Base-by-base conservation (phyloP, 345 rosid species). In the Sisymbrium altissimum region DNA sequence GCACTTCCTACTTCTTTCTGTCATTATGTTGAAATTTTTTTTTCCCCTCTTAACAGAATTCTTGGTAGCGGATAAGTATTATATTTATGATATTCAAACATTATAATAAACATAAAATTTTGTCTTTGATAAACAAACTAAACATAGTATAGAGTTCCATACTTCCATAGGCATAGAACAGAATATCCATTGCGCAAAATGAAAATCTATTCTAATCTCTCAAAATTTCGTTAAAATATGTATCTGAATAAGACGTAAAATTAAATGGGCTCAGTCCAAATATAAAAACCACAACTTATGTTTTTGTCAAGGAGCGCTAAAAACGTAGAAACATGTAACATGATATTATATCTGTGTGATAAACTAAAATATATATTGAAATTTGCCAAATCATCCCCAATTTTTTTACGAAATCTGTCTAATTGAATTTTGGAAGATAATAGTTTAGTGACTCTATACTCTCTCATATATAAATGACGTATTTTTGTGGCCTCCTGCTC, bases 1-100 rank as follows among this genome's bases (percentile, higher is more conserved):
- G 76, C 83, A 66, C 72, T 46, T 70, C 88, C 94, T 82, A 81
- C 84, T 68, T 49, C 44, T 36, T 68, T 49, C 44, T 36, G 33
- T 63, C 56, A 4, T 4, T 49, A 32, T 50, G 23, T 46, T 53
- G 43, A 44, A 50, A 15, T 3, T 6, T 50, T 60, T 10, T 58
- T 2, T 58, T 41, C n/a, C 23, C 30, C 55, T 71, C 39, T 29
- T 30, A 53, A 7, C 23, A 5, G 46, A 58, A 10, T n/a, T 15
- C 7, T 58, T 33, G 27, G 54, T 68, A 27, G 12, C 43, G 18
- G 33, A 21, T 40, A 68, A 27, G 30, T 68, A 53, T 35, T n/a
- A 55, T 30, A 30, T 53, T 27, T 10, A 50, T 53, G 32, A 9
- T 21, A 23, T 50, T 50, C 56, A 23, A 50, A 50, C 15, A 50